Evolutionary conservation across 805 yeast species (phyloP), one percentile per base, ranked within the genome.

Genomic region (Millerago galiae): DNA sequence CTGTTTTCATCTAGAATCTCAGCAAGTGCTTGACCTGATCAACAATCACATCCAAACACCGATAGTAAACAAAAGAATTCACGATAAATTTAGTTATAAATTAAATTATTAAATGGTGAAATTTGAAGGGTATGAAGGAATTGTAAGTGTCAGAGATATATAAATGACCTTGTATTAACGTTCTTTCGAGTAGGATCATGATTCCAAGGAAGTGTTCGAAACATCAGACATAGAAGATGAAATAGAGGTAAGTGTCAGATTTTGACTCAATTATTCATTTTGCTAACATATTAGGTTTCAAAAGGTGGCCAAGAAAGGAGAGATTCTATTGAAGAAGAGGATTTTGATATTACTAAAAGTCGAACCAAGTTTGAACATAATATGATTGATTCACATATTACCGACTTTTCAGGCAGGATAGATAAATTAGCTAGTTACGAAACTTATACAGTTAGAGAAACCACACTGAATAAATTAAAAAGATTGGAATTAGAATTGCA

Each of bases 141-240:
- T 53, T 24, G 55, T 51, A 28, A 25, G n/a, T n/a, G n/a, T n/a
- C n/a, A n/a, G n/a, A n/a, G n/a, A n/a, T n/a, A n/a, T n/a, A n/a
- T n/a, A n/a, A n/a, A n/a, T n/a, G n/a, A n/a, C n/a, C n/a, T n/a
- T n/a, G 53, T 44, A 15, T 9, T 7, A 13, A 8, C 12, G 26
- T 30, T 9, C 14, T 8, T 2, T 11, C 8, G 7, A n/a, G n/a
- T n/a, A 55, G 58, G 66, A 59, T 37, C 28, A 40, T 21, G 56
- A 49, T 4, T 47, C 63, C 1, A 60, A 52, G 42, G 72, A 66
- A 27, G 64, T 72, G 2, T 72, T 61, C 45, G 77, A 72, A 52
- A 70, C 76, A 7, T 54, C 59, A 2, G 59, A 56, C 38, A 48
- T 49, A 1, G 73, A 75, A 4, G 77, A 72, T 43, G 54, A 66